These are phyloP conservation scores for Arxiozyma heterogenica DNA, from an alignment of 1,139 yeast genomes.

Conservation along the genomic window DNA sequence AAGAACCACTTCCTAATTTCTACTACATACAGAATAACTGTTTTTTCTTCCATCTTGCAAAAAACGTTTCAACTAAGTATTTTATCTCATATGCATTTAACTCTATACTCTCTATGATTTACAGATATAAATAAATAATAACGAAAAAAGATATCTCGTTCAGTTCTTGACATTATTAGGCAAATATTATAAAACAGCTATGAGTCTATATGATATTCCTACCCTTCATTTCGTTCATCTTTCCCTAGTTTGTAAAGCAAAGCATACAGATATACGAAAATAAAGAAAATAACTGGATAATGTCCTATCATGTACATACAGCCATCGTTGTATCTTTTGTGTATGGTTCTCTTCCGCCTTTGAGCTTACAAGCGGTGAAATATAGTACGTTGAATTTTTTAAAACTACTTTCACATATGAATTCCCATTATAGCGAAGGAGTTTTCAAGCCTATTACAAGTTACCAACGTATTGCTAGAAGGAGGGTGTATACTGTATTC, in stretches of 20 bases:
- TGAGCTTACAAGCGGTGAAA: too few relatives aligned
- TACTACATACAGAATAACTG: too few relatives aligned
- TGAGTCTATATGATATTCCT: too few relatives aligned
- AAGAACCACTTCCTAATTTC: background rate
- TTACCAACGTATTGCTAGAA: background rate
- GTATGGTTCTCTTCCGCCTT: background rate
- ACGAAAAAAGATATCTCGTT: background rate
- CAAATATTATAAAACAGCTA: too few relatives aligned
- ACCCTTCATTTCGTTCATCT: background rate
- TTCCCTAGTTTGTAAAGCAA: background rate
- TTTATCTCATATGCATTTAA: too few relatives aligned
- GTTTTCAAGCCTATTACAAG: background rate
- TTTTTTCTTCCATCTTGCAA: background rate
- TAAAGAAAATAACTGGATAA: background rate
- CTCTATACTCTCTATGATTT: too few relatives aligned
- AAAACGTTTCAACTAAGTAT: too few relatives aligned
- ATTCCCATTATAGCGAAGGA: background rate
- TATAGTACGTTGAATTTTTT: too few relatives aligned
- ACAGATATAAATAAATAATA: too few relatives aligned
- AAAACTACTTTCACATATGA: background rate
- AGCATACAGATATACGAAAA: background rate
- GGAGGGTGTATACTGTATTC: background rate
- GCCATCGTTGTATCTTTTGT: slow-evolving; percentile 4
- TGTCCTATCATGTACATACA: slow-evolving; percentile 1
- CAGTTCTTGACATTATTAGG: background rate